Evolutionary conservation across 306 rosid species (phyloP).

Genomic region (Citrullus colocynthis): DNA sequence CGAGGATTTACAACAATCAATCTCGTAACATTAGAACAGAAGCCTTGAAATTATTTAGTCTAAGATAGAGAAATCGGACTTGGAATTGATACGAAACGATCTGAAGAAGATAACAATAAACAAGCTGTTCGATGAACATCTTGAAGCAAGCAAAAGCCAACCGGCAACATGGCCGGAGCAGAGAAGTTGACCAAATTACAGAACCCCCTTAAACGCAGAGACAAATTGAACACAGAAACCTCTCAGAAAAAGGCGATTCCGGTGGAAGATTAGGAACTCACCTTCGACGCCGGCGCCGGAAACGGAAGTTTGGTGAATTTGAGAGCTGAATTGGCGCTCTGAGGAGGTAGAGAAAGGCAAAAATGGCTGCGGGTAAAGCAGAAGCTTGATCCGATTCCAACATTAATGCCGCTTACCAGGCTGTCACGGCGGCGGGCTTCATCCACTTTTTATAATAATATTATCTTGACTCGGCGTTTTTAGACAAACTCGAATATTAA

Average conservation of each 20-base stretch:
- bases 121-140: neutral
- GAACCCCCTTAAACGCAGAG: neutral
- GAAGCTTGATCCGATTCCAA: neutral
- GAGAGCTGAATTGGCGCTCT: neutral
- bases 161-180: neutral
- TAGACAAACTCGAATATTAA: neutral
- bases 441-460: neutral
- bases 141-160: neutral
- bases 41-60: neutral
- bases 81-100: neutral
- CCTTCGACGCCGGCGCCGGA: neutral
- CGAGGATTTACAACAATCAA: neutral
- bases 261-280: neutral
- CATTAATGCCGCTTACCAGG: neutral
- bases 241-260: neutral
- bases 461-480: neutral
- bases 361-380: neutral
- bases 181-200: neutral
- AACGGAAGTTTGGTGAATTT: neutral
- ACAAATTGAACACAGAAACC: neutral
- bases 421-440: constrained; percentile 5
- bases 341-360: neutral
- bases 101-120: neutral
- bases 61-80: neutral
- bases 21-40: neutral